Base-by-base conservation (phyloP, 345 rosid species). In the Populus deltoides region DNA sequence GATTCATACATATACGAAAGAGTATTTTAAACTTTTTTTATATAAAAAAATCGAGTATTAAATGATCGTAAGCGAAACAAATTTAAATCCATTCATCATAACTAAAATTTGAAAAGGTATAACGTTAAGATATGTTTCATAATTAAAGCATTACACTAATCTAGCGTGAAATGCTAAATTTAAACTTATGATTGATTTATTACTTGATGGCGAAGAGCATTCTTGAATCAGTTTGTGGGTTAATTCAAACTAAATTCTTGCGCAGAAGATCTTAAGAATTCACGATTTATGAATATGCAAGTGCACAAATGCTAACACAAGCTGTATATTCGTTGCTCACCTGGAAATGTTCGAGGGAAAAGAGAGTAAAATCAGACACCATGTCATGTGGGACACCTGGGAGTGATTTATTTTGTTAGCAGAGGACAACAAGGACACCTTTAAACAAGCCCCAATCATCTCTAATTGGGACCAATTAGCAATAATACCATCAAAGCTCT, bases 331-430 rank as follows among this genome's bases (percentile, higher is more conserved):
- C 61, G 18, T 15, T 5, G 33, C 25, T 66, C 57, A 70, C 69
- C 38, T 9, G 13, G 17, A 43, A 25, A 27, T 72, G 17, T 12
- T 62, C 39, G 13, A 22, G 35, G 33, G 35, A 33, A 33, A 74
- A 74, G 41, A 66, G 71, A 66, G 75, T 15, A 72, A 72, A 63
- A 66, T 3, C 33, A 74, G 74, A 81, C 66, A 82, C 72, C 80
- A 25, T 18, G 36, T 62, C 22, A 77, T 75, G 83, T 75, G 83
- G 87, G 82, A 72, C 83, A 80, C 35, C 62, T 62, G 13, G 55
- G 25, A n/a, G 16, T 24, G 59, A 20, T 45, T 73, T 55, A 31
- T n/a, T 38, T 79, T 72, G 41, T 20, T 7, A 57, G 24, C 12
- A 36, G 22, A 63, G 71, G 82, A 59, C 72, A 63, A 2, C 55